Conservation (phyloP, 352 stramenopile genomes). For the Phytophthora megakarya region DNA sequence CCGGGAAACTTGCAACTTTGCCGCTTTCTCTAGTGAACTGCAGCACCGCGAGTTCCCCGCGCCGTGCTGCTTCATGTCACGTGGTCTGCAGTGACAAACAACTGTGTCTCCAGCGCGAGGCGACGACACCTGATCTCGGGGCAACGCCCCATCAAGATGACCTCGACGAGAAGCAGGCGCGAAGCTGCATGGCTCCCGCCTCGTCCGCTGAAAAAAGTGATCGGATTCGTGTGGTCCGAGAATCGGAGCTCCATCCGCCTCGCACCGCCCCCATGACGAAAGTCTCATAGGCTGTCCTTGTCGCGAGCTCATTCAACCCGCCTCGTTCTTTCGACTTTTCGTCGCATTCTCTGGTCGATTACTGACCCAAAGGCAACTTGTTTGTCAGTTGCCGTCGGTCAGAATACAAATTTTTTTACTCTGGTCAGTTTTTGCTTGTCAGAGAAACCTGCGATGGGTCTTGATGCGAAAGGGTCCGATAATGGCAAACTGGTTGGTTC, state of each 20-base stretch:
- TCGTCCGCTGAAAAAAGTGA: constrained; percentile 10
- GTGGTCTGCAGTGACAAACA: constrained; percentile 14
- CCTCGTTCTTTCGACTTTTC: constrained; percentile 9
- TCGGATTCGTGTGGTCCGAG: not conserved
- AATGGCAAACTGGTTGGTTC: not conserved
- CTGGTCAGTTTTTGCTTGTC: not conserved
- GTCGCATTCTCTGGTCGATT: not conserved
- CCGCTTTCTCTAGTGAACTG: constrained; percentile 19
- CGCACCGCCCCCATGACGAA: not conserved
- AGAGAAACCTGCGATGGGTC: constrained; percentile 8
- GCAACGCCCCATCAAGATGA: constrained; percentile 25
- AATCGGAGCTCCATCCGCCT: not conserved
- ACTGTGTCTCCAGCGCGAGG: constrained; percentile 26
- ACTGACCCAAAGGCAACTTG: not conserved
- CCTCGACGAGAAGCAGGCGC: not conserved
- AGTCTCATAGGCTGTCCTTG: constrained; percentile 20
- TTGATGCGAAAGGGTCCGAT: not conserved
- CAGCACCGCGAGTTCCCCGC: constrained; percentile 24
- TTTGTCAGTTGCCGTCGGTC: not conserved
- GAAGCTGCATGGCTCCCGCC: too few species aligned
- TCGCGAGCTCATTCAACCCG: not conserved
- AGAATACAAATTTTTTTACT: not conserved
- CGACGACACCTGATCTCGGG: constrained; percentile 33
- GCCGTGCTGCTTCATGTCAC: constrained; percentile 29
- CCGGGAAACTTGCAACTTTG: constrained; percentile 10